These are phyloP conservation scores for Bipolaris victoriae DNA, from an alignment of 2,329 filamentous ascomycete genomes.

Conservation along the genomic window DNA sequence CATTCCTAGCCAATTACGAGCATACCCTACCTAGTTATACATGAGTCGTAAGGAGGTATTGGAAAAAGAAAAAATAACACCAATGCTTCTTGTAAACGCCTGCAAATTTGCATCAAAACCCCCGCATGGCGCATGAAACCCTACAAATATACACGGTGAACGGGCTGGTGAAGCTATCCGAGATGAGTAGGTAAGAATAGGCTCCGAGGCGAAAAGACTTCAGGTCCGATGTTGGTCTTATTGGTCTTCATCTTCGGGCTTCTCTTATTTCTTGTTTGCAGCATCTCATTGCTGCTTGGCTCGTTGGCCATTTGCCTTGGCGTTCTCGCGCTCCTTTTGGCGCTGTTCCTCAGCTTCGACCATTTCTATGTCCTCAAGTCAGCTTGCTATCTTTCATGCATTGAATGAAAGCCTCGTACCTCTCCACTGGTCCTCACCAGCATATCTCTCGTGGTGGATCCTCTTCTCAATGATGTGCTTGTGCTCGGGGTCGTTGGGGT, in stretches of 20 bases:
- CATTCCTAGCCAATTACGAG: constrained; percentile 10
- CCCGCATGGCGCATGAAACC: not conserved
- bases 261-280: constrained; percentile 32
- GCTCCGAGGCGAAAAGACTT: not conserved
- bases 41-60: constrained; percentile 12
- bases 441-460: constrained; percentile 84
- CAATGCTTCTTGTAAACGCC: constrained; percentile 20
- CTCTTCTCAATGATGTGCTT: constrained; percentile 85
- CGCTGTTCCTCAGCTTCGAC: constrained; percentile 76
- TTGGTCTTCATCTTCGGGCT: constrained; percentile 26
- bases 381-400: constrained; percentile 15
- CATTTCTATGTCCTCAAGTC: constrained; percentile 67
- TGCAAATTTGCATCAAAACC: constrained; percentile 14
- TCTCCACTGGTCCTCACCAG: constrained; percentile 92
- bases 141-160: not conserved
- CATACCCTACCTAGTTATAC: constrained; percentile 22
- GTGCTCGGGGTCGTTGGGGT: constrained; percentile 82
- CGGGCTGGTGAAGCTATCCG: not conserved
- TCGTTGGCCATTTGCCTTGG: constrained; percentile 23
- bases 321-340: constrained; percentile 57
- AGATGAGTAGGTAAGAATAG: not conserved
- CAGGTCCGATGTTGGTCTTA: constrained; percentile 23
- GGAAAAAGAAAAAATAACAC: not conserved
- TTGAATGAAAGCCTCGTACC: constrained; percentile 58
- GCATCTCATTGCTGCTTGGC: constrained; percentile 26